A percentile compares a stretch with the other conserved stretches of the same genome.
These are phyloP conservation scores for Aspergillus transmontanensis DNA, from an alignment of 2,329 filamentous ascomycete genomes.

Conservation along the genomic window DNA sequence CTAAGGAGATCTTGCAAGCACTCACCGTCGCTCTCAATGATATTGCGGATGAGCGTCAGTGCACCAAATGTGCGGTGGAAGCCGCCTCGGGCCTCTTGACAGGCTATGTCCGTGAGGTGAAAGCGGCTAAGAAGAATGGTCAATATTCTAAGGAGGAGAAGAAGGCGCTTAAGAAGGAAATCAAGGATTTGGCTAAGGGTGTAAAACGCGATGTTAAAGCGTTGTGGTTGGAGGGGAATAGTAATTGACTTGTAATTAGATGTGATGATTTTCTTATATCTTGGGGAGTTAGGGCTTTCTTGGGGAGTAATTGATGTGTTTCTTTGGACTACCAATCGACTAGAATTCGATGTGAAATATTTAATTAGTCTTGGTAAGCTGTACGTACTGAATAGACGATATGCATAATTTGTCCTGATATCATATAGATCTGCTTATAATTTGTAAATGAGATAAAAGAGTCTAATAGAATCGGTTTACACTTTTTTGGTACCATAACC, in stretches of 20 bases:
- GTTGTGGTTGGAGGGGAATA: not conserved
- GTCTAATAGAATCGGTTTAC: too few species aligned
- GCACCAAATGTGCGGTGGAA: not conserved
- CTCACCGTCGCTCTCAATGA: not conserved
- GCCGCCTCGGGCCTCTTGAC: not conserved
- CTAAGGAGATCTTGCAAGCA: not conserved
- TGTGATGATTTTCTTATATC: not conserved
- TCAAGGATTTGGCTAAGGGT: not conserved
- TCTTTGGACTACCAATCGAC: fast-evolving
- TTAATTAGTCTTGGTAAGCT: not conserved
- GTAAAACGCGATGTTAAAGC: not conserved
- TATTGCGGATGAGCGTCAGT: not conserved
- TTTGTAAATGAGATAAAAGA: too few species aligned
- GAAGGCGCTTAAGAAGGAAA: not conserved
- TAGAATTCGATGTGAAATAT: fast-evolving
- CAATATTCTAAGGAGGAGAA: not conserved
- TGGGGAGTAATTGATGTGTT: not conserved
- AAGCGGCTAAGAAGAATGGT: not conserved
- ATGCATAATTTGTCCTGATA: too few species aligned
- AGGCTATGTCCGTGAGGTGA: not conserved
- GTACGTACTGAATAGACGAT: too few species aligned
- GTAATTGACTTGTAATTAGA: not conserved
- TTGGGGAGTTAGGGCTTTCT: not conserved
- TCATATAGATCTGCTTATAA: too few species aligned
- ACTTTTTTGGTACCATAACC: not conserved